Evolutionary conservation across 148 eudicot species (phyloP).

Genomic region (Nyssa sinensis): DNA sequence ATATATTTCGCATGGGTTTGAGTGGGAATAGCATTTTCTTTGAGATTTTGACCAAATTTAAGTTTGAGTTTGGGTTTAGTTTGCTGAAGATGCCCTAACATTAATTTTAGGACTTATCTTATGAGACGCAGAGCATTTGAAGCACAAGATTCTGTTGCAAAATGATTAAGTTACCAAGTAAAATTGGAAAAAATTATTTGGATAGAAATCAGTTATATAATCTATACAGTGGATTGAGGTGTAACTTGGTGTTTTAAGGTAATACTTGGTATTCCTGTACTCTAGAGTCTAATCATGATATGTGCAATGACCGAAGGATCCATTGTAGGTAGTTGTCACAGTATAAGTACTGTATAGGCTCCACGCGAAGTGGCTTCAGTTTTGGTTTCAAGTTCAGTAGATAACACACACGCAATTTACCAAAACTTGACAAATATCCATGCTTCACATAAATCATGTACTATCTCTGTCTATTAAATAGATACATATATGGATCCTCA

Average conservation of each 20-base stretch:
- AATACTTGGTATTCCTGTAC: background rate
- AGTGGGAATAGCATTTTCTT: too few relatives aligned
- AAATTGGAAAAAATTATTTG: background rate
- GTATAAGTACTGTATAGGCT: too few relatives aligned
- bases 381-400: too few relatives aligned
- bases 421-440: too few relatives aligned
- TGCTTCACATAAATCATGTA: background rate
- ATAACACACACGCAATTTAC: too few relatives aligned
- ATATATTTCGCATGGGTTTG: background rate
- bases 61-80: too few relatives aligned
- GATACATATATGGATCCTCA: background rate
- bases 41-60: background rate
- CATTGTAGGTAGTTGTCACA: background rate
- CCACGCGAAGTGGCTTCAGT: too few relatives aligned
- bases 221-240: background rate
- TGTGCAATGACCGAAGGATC: background rate
- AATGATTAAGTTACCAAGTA: too few relatives aligned
- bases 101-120: too few relatives aligned
- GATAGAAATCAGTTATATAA: background rate
- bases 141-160: too few relatives aligned
- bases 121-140: too few relatives aligned
- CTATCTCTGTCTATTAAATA: background rate
- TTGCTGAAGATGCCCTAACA: too few relatives aligned
- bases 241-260: background rate
- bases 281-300: background rate